Conservation (phyloP, 768 basidiomycete genomes). For the Pholiota molesta region DNA sequence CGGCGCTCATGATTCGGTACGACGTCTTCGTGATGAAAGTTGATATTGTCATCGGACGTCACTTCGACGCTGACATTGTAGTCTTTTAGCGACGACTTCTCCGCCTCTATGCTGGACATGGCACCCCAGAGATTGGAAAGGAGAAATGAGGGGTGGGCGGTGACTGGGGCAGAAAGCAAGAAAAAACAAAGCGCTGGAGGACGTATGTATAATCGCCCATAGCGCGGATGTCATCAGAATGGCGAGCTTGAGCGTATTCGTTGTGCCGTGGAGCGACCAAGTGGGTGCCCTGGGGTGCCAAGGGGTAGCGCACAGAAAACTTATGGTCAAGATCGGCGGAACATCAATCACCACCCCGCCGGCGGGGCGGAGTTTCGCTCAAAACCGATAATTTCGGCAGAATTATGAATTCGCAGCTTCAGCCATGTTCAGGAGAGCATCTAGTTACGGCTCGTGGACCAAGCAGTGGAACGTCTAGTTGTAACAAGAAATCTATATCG, state of each 20-base stretch:
- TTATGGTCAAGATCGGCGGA: not conserved
- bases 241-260: slow-evolving; percentile 13
- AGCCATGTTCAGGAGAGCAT: no score
- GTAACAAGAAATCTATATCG: no score
- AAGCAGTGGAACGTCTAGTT: no score
- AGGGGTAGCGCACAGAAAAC: not conserved
- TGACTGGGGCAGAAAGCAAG: not conserved
- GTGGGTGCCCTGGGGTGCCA: not conserved
- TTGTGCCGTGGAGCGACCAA: slow-evolving; percentile 1
- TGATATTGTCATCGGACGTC: slow-evolving; percentile 2
- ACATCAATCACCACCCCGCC: not conserved
- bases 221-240: slow-evolving; percentile 11
- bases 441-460: no score
- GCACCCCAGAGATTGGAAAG: not conserved
- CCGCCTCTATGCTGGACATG: slow-evolving; percentile 2
- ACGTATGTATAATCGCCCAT: not conserved
- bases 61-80: not conserved
- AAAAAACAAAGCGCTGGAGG: not conserved
- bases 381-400: no score
- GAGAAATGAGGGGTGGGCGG: not conserved
- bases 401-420: no score
- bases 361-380: not conserved
- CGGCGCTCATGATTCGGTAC: slow-evolving; percentile 12
- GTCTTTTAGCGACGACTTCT: slow-evolving; percentile 1
- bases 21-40: slow-evolving; percentile 12